Base-by-base conservation (phyloP, 1,284 basidiomycete species). In the Cryptococcus wingfieldii region DNA sequence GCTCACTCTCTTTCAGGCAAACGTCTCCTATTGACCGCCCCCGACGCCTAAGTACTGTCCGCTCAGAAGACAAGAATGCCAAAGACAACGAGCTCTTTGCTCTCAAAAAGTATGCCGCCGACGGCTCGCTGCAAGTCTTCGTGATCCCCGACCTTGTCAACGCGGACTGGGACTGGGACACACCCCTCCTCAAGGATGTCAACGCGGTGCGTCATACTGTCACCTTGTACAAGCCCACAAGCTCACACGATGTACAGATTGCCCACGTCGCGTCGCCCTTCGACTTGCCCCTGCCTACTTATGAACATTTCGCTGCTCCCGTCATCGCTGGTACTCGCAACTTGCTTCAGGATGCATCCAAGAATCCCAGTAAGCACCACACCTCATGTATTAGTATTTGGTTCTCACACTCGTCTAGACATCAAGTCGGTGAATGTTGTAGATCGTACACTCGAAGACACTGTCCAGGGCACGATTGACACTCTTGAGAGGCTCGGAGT, bases 301-400 rank as follows among this genome's bases (percentile, higher is more conserved):
- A 65, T 59, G 61, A 62, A 18, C 75, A 75, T 31, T 69, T 79
- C 48, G 69, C 79, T 53, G 69, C 77, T 51, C 78, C 79, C 3
- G 79, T 80, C n/a, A 73, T 81, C 25, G 60, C 78, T 47, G 80
- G 79, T 3, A 81, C 80, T 1, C 63, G 65, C n/a, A 72, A 71
- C 50, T 64, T 80, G 7, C 65, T 81, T 12, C 64, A 72, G 28
- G 61, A 68, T 38, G 74, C 76, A 16, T 57, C 65, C 28, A 70
- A 65, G 31, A 66, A 58, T 59, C 51, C 55, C 38, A 65, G 67
- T 70, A 45, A 58, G 64, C 31, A 34, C 31, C 31, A 34, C 10
- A 10, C 31, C 31, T 10, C 31, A 59, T n/a, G 4, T 4, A 38
- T 25, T 10, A 10, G 31, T 34, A 34, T 10, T 10, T 7, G 6